These are phyloP conservation scores for Nicotiana paniculata DNA, from an alignment of 257 asterid genomes.

Conservation along the genomic window DNA sequence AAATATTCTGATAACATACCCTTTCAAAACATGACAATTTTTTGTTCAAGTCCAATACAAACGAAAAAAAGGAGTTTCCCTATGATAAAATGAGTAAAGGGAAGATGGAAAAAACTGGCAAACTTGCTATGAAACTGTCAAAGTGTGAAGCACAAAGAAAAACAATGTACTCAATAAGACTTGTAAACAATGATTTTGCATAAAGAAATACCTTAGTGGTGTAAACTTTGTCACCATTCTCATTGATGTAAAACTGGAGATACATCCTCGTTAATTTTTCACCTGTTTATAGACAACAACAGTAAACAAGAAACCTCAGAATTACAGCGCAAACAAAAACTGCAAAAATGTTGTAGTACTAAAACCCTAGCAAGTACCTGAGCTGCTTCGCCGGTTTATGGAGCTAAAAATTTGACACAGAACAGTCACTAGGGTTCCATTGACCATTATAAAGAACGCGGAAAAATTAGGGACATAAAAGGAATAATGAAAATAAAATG, in stretches of 20 bases:
- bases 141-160: background rate
- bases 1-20: background rate
- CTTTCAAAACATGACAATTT: background rate
- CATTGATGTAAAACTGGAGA: slow-evolving; percentile 52
- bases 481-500: background rate
- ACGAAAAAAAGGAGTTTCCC: background rate
- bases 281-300: background rate
- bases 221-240: slow-evolving; percentile 54
- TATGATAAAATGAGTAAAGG: background rate
- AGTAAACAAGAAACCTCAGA: background rate
- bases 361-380: slow-evolving; percentile 1
- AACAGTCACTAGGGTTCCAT: background rate
- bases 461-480: background rate
- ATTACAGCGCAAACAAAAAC: background rate
- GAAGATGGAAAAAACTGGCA: background rate
- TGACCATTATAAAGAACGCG: background rate
- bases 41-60: background rate
- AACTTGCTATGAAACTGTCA: background rate
- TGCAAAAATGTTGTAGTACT: background rate
- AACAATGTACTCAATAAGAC: background rate
- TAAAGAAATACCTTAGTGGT: slow-evolving; percentile 43
- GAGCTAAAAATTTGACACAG: background rate
- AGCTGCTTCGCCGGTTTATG: background rate
- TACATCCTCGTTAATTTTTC: slow-evolving; percentile 24
- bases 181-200: background rate